phyloP scores from a whole-genome alignment of 2,329 filamentous ascomycete species.

The Talaromyces marneffei region DNA sequence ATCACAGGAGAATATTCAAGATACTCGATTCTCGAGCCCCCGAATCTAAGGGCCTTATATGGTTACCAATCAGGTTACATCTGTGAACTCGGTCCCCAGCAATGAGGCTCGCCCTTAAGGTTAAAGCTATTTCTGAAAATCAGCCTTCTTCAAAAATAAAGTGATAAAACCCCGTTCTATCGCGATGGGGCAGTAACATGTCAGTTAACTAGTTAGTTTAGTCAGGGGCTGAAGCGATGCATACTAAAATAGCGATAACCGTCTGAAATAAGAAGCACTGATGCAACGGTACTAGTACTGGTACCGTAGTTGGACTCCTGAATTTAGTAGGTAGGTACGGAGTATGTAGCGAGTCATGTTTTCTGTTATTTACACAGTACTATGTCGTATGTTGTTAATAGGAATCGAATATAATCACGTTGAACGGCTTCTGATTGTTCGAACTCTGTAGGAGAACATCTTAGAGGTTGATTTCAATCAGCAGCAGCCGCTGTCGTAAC shows the following conservation, averaged over 20 bases:
- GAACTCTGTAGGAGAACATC: too few species aligned
- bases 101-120: neutral
- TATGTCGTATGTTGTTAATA: neutral
- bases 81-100: neutral
- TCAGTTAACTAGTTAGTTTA: neutral
- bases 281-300: too few species aligned
- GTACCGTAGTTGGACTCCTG: neutral
- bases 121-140: neutral
- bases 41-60: neutral
- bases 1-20: neutral
- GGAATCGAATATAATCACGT: neutral
- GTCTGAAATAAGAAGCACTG: neutral
- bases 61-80: neutral
- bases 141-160: neutral
- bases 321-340: neutral
- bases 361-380: neutral
- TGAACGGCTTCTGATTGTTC: neutral
- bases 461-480: too few species aligned
- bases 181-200: neutral
- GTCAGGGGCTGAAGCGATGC: neutral
- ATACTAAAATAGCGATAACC: neutral
- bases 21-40: too few species aligned
- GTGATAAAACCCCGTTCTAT: neutral
- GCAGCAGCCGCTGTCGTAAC: too few species aligned
- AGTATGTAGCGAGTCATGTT: neutral